Conservation (phyloP, 768 basidiomycete species). For the Naganishia antarctica region DNA sequence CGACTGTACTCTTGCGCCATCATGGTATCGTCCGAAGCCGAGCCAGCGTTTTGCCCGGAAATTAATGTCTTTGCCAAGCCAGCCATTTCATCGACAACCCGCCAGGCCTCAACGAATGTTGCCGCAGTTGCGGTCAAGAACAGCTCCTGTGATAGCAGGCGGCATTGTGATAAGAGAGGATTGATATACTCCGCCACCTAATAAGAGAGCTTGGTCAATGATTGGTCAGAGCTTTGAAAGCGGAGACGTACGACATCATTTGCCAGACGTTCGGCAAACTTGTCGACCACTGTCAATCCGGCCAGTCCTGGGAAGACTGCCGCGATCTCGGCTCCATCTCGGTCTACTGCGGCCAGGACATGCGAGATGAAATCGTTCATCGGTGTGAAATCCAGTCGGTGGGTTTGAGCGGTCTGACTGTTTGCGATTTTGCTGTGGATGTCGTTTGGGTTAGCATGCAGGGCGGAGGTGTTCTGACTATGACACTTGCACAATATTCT, state of each 20-base stretch:
- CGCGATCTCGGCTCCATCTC: conserved; percentile 74
- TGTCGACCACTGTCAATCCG: conserved; percentile 60
- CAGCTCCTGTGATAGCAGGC: conserved; percentile 62
- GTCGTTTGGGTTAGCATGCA: background rate
- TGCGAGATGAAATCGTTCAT: conserved; percentile 86
- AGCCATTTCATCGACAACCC: conserved; percentile 62
- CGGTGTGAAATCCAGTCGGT: conserved; percentile 73
- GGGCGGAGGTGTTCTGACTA: background rate
- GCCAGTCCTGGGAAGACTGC: conserved; percentile 78
- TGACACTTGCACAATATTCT: conserved; percentile 57
- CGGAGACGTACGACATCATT: conserved; percentile 61
- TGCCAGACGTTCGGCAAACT: conserved; percentile 78
- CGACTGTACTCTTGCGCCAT: background rate
- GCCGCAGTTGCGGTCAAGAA: conserved; percentile 85
- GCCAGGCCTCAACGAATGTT: conserved; percentile 79
- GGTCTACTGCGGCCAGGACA: conserved; percentile 61
- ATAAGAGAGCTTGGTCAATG: background rate
- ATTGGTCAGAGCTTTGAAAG: background rate
- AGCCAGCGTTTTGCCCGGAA: too few species aligned
- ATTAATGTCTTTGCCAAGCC: background rate
- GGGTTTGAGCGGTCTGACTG: conserved; percentile 38
- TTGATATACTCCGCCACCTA: conserved; percentile 84
- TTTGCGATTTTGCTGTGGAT: background rate
- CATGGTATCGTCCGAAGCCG: background rate
- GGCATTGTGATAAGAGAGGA: conserved; percentile 68